phyloP scores from a whole-genome alignment of 192 early-diverging fungal genomes.

The Paraglomus occultum region DNA sequence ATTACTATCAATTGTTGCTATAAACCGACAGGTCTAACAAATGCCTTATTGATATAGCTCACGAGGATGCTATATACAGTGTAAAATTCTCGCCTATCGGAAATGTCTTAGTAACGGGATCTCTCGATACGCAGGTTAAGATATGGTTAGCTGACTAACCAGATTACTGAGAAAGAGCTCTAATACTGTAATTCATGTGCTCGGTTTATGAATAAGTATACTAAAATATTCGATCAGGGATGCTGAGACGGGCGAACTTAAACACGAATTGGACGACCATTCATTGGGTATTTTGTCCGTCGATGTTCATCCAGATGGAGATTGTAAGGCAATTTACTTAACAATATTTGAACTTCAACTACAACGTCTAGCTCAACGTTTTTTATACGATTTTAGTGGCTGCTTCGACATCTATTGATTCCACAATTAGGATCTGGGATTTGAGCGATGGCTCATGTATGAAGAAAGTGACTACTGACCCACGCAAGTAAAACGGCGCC shows the following conservation, averaged over 20 bases:
- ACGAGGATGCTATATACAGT: constrained; percentile 73
- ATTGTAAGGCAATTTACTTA: constrained; percentile 32
- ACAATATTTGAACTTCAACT: neutral
- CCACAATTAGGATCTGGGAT: constrained; percentile 70
- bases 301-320: constrained; percentile 53
- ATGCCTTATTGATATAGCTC: constrained; percentile 48
- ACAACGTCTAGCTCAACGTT: neutral
- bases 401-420: constrained; percentile 67
- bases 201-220: constrained; percentile 11
- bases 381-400: constrained; percentile 41
- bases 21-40: too few relatives aligned
- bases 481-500: constrained; percentile 34
- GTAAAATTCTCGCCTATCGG: constrained; percentile 63
- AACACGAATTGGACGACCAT: constrained; percentile 67
- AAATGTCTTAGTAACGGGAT: constrained; percentile 61
- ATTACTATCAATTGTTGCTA: too few relatives aligned
- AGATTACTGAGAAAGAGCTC: neutral
- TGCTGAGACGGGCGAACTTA: constrained; percentile 45
- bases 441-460: constrained; percentile 40
- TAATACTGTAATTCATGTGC: neutral
- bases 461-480: constrained; percentile 56
- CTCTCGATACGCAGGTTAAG: constrained; percentile 71
- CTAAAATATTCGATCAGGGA: constrained; percentile 42
- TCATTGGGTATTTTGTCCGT: constrained; percentile 69
- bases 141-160: constrained; percentile 55